Conservation (phyloP, 2,329 filamentous ascomycete species). For the Claviceps citrina region DNA sequence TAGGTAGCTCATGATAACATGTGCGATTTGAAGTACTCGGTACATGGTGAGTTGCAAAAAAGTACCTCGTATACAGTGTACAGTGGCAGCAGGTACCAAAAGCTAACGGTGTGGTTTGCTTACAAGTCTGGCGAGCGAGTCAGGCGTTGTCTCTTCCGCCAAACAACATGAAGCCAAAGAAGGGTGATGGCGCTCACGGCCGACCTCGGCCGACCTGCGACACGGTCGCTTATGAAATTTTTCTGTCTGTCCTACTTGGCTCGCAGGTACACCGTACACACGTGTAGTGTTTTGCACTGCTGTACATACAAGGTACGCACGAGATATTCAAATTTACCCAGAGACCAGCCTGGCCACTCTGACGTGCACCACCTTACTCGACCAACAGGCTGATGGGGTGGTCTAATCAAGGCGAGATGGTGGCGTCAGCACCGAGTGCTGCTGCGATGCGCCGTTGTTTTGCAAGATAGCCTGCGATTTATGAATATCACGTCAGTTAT, state of each 20-base stretch:
- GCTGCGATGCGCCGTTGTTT: not conserved
- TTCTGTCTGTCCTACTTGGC: not conserved
- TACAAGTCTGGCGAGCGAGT: not conserved
- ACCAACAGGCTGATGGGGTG: not conserved
- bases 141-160: not conserved
- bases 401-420: not conserved
- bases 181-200: conserved; percentile 2
- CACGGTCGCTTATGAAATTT: conserved; percentile 4
- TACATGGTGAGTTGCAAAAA: no score
- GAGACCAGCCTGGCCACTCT: conserved; percentile 2
- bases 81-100: not conserved
- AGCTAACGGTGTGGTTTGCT: not conserved
- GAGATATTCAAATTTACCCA: conserved; percentile 3
- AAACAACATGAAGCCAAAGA: not conserved
- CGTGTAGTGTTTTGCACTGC: not conserved
- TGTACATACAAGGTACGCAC: no score
- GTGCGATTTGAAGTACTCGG: no score
- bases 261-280: no score
- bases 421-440: conserved; percentile 1
- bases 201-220: conserved; percentile 8
- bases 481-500: not conserved
- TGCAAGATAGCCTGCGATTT: not conserved
- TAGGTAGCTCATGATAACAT: not conserved
- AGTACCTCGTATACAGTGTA: not conserved
- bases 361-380: not conserved